These are phyloP conservation scores for Pichia sp. DNA, from an alignment of 1,139 yeast species.

Conservation along the genomic window DNA sequence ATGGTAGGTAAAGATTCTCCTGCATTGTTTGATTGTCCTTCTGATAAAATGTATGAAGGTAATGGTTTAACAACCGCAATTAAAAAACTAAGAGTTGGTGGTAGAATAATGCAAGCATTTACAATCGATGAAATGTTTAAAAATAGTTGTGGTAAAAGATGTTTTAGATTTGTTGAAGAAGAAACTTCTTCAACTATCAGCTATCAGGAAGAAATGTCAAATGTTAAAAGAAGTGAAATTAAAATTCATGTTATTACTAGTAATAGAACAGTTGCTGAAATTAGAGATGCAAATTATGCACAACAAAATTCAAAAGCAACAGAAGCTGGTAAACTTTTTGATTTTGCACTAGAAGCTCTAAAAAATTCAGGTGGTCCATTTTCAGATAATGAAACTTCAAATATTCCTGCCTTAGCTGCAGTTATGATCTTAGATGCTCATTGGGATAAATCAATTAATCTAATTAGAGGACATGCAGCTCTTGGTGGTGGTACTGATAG, in stretches of 20 bases:
- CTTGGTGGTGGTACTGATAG: constrained; percentile 79
- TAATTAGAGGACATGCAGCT: constrained; percentile 87
- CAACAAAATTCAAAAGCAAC: constrained; percentile 77
- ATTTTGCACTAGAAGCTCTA: constrained; percentile 73
- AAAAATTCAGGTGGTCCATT: constrained; percentile 50
- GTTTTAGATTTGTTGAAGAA: constrained; percentile 77
- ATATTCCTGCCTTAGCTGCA: constrained; percentile 67
- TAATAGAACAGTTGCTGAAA: constrained; percentile 59
- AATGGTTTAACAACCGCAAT: constrained; percentile 73
- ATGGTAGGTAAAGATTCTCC: constrained; percentile 75
- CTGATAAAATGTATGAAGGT: constrained; percentile 50
- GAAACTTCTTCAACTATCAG: constrained; percentile 44
- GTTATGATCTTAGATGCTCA: constrained; percentile 79
- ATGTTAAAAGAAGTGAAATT: constrained; percentile 50
- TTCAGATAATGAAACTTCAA: constrained; percentile 35
- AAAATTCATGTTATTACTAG: constrained; percentile 72
- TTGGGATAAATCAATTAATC: constrained; percentile 56
- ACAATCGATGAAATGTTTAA: constrained; percentile 87
- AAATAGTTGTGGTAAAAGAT: constrained; percentile 72
- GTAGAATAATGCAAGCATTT: constrained; percentile 86
- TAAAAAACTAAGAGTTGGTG: constrained; percentile 74
- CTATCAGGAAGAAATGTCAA: constrained; percentile 33
- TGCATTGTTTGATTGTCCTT: constrained; percentile 67
- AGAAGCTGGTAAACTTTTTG: constrained; percentile 68
- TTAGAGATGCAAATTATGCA: constrained; percentile 74